Evolutionary conservation across 2,329 filamentous ascomycete species (phyloP), one percentile per base, ranked within the genome.

Genomic region (Colletotrichum eleusines): DNA sequence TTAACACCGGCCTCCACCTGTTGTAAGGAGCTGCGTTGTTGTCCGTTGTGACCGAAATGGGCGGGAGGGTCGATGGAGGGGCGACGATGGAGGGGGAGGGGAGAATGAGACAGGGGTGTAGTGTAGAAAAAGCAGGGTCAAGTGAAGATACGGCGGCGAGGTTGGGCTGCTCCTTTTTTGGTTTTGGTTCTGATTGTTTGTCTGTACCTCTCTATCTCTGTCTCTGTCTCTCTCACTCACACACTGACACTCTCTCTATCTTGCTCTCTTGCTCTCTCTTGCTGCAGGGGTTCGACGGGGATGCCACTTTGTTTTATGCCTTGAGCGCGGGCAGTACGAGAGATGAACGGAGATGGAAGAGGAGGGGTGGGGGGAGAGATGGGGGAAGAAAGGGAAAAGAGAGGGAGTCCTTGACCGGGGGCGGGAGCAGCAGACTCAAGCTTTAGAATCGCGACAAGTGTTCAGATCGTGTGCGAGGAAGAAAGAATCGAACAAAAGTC

Each of bases 241-340:
- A n/a, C n/a, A n/a, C n/a, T n/a, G n/a, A n/a, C n/a, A n/a, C n/a
- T 35, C 33, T 11, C 9, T 40, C 12, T 16, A 5, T 40, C 2
- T 40, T 5, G 3, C 14, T 42, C 16, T 42, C 6, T 8, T 20
- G 20, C 16, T 42, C 6, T 14, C 4, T 42, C 6, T 42, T 20
- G 31, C 67, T 66, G 67, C 67, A 67, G 67, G 63, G 67, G 57
- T 57, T 67, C 54, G 66, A 53, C 62, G 28, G 46, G 48, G 38
- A 48, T 62, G 33, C 55, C n/a, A 51, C 54, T 20, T 53, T 54
- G 40, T 35, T 38, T 26, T 44, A 23, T 35, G 62, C 8, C 26
- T 26, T 20, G 42, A 44, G 42, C 18, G 23, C 50, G 18, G 18
- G 50, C 28, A 4, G 18, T 33, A 18, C 26, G 40, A n/a, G 20